Percentiles rank a stretch among this genome's conserved stretches.
Conservation (phyloP, 176 grass and related monocot species). For the Triticum turgidum region DNA sequence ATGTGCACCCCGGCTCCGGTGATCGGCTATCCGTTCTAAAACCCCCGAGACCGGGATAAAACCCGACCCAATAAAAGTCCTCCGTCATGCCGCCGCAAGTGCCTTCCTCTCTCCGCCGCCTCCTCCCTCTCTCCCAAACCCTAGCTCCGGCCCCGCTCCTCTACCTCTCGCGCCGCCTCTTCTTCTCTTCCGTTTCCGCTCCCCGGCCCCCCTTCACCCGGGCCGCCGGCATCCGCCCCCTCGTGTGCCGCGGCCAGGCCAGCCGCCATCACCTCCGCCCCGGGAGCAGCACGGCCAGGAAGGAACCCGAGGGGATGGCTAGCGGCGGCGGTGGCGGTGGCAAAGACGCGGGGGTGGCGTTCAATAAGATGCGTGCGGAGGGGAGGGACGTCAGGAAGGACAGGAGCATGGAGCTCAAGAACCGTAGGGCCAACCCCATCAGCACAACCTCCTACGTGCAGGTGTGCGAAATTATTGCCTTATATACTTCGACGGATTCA, state of each 20-base stretch:
- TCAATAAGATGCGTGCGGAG: constrained; percentile 75
- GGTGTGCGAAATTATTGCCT: constrained; percentile 33
- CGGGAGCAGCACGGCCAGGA: constrained; percentile 50
- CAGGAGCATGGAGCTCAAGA: constrained; percentile 72
- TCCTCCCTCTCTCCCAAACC: constrained; percentile 48
- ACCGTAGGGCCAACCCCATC: constrained; percentile 84
- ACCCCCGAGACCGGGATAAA: constrained; percentile 35
- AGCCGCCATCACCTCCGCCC: constrained; percentile 34
- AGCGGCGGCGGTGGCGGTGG: constrained; percentile 2
- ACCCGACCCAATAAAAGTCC: constrained; percentile 19
- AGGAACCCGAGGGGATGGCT: constrained; percentile 38
- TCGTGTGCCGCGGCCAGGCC: constrained; percentile 32
- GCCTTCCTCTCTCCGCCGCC: constrained; percentile 35
- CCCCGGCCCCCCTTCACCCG: background rate
- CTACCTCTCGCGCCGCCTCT: constrained; percentile 43
- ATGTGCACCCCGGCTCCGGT: background rate
- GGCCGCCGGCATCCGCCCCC: constrained; percentile 29
- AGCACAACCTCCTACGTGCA: constrained; percentile 91
- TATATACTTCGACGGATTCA: background rate
- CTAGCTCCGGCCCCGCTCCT: constrained; percentile 51
- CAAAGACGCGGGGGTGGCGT: constrained; percentile 41
- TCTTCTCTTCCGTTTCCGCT: background rate
- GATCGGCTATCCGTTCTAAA: constrained; percentile 27
- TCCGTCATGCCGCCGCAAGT: constrained; percentile 48
- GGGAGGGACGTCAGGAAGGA: constrained; percentile 65